Conservation (phyloP, 805 yeast species). For the Suhomyces kilbournensis region DNA sequence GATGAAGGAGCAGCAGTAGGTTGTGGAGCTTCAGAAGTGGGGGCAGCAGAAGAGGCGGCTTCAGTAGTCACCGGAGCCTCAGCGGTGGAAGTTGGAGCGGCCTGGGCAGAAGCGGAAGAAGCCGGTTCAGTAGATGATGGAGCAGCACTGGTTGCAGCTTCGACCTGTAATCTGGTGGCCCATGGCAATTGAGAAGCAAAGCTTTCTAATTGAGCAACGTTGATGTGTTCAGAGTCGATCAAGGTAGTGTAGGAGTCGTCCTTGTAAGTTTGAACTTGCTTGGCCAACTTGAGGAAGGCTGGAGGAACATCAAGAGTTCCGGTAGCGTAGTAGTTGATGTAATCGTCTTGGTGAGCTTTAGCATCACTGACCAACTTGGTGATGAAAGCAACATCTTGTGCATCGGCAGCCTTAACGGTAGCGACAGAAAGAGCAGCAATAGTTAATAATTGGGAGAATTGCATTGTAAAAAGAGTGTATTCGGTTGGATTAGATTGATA, state of each 20-base stretch:
- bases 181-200: conserved; percentile 14
- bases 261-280: conserved; percentile 27
- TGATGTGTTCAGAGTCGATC: conserved; percentile 7
- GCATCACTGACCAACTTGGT: conserved; percentile 12
- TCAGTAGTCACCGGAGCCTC: conserved; percentile 13
- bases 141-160: conserved; percentile 7
- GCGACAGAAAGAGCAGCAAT: conserved; percentile 16
- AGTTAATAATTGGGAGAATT: conserved; percentile 7
- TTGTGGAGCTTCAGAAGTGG: conserved; percentile 9
- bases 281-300: conserved; percentile 26
- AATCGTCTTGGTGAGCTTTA: conserved; percentile 9
- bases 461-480: conserved; percentile 5
- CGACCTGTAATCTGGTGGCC: conserved; percentile 7
- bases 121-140: conserved; percentile 9
- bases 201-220: conserved; percentile 8
- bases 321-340: conserved; percentile 21
- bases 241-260: conserved; percentile 40
- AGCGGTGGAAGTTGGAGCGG: conserved; percentile 3
- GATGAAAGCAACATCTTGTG: conserved; percentile 12
- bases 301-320: conserved; percentile 25
- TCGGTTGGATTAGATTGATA: background rate
- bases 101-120: background rate
- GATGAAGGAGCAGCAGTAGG: conserved; percentile 2
- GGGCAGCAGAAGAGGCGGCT: conserved; percentile 12
- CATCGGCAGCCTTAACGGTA: conserved; percentile 16